These are phyloP conservation scores for Kuraishia floccosa DNA, from an alignment of 805 yeast species.

Conservation along the genomic window DNA sequence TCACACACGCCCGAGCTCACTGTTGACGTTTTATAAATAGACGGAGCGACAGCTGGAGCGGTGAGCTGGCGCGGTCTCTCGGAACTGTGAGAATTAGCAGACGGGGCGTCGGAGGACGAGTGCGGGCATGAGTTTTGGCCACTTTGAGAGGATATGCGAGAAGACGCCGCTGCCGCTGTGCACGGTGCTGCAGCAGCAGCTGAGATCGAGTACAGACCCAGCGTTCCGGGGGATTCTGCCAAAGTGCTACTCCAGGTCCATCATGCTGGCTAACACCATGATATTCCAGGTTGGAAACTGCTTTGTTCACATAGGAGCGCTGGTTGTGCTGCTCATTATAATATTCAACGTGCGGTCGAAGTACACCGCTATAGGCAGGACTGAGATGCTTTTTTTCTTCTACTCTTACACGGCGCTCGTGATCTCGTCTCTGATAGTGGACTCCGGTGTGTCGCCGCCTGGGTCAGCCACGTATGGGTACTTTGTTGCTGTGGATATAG, in stretches of 20 bases:
- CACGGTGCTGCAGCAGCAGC: conserved; percentile 51
- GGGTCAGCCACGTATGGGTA: conserved; percentile 65
- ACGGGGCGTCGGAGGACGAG: too few species aligned
- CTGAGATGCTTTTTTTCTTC: conserved; percentile 71
- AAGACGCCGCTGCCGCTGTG: conserved; percentile 73
- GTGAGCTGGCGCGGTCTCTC: too few species aligned
- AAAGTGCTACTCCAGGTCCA: conserved; percentile 73
- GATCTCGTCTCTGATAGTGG: conserved; percentile 64
- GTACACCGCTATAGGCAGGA: conserved; percentile 90
- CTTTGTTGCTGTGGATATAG: conserved; percentile 76
- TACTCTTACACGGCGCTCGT: conserved; percentile 46
- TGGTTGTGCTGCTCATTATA: conserved; percentile 55
- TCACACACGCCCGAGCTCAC: too few species aligned
- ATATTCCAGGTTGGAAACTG: conserved; percentile 86
- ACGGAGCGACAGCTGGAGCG: too few species aligned
- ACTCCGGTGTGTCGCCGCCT: conserved; percentile 89
- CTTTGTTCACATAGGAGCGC: conserved; percentile 69
- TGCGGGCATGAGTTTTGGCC: conserved; percentile 63
- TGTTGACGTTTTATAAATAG: too few species aligned
- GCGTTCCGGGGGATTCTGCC: conserved; percentile 57
- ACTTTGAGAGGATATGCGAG: conserved; percentile 49
- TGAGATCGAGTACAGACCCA: conserved; percentile 10
- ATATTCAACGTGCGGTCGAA: conserved; percentile 70
- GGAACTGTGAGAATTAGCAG: too few species aligned
- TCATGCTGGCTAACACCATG: conserved; percentile 82